Conservation (phyloP, 306 rosid species). For the peach (Prunus persica) region Prunus_persica_NCBIv2 NC_034013.1:11127501-11128000, state of each 20-base stretch:
- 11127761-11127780: background rate
- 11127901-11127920: background rate
- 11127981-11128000: background rate
- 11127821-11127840: background rate
- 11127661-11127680: background rate
- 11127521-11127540: background rate
- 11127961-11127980: background rate
- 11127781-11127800: background rate
- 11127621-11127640: background rate
- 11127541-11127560: constrained; percentile 6
- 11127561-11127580: constrained; percentile 17
- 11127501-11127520: constrained; percentile 17
- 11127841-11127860: background rate
- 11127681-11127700: background rate
- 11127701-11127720: background rate
- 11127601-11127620: constrained; percentile 13
- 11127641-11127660: background rate
- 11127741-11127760: background rate
- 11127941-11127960: too few relatives aligned
- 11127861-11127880: too few relatives aligned
- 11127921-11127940: background rate
- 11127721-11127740: background rate
- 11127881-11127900: background rate
- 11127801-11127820: background rate
- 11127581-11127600: constrained; percentile 4